Evolutionary conservation across 2,329 filamentous ascomycete species (phyloP).

Genomic region (Fusarium chuoi): DNA sequence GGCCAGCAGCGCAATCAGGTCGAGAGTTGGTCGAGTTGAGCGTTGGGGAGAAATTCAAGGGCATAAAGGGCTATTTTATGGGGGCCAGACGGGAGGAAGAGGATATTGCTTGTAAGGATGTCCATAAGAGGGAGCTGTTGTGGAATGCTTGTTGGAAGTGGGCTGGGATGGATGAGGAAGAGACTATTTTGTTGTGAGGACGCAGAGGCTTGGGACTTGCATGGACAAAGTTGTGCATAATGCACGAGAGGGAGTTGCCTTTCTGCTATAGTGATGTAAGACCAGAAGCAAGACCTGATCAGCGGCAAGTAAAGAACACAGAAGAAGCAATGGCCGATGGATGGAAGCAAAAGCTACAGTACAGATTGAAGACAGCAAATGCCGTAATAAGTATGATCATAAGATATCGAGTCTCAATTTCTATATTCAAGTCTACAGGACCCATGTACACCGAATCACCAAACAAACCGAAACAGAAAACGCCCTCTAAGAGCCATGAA

Average conservation of each 20-base stretch:
- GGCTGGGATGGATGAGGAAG: slow-evolving; percentile 6
- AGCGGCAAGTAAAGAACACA: background rate
- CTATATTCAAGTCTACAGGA: background rate
- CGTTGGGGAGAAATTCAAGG: slow-evolving; percentile 15
- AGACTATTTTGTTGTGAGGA: slow-evolving; percentile 11
- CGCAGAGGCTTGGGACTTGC: rapidly evolving
- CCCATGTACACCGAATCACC: background rate
- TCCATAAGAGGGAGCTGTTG: background rate
- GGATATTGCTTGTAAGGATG: slow-evolving; percentile 3
- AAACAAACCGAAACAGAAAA: background rate
- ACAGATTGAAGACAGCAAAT: too few species aligned
- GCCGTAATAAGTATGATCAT: background rate
- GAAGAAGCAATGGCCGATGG: background rate
- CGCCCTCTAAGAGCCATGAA: background rate
- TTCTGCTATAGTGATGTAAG: background rate
- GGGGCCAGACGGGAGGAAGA: background rate
- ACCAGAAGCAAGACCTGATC: background rate
- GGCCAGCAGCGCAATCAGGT: slow-evolving; percentile 24
- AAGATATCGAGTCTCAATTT: background rate
- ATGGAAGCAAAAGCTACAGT: too few species aligned
- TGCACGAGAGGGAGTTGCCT: background rate
- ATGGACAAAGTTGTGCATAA: background rate
- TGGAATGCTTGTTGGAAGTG: slow-evolving; percentile 38
- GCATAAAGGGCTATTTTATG: slow-evolving; percentile 15
- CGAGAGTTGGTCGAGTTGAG: slow-evolving; percentile 24